Conservation (phyloP, 2,329 filamentous ascomycete genomes). For the Penicillium sp. region DNA sequence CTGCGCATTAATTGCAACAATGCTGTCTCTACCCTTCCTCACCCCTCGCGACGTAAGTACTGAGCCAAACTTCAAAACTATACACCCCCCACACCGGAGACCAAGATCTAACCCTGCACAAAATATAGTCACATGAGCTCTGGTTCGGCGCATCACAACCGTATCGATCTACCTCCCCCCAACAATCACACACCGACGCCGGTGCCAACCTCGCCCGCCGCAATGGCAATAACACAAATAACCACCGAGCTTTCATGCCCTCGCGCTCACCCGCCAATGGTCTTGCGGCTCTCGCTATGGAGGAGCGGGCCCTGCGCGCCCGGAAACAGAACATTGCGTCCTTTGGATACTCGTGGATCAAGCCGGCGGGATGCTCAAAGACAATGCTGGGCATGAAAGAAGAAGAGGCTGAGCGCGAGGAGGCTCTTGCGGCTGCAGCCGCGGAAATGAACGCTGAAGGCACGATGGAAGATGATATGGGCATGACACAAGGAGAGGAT, state of each 20-base stretch:
- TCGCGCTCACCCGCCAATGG: slow-evolving; percentile 58
- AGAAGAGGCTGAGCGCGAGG: slow-evolving; percentile 83
- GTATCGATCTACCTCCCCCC: slow-evolving; percentile 38
- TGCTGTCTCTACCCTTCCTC: slow-evolving; percentile 68
- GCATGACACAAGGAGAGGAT: slow-evolving; percentile 22
- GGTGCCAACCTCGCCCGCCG: slow-evolving; percentile 34
- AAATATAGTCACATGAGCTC: slow-evolving; percentile 64
- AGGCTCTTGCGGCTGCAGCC: slow-evolving; percentile 74
- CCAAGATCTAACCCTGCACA: slow-evolving; percentile 19
- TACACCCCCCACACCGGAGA: background rate
- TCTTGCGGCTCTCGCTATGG: slow-evolving; percentile 69
- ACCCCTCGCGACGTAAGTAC: slow-evolving; percentile 67
- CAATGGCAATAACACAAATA: slow-evolving; percentile 23
- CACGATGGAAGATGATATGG: slow-evolving; percentile 41
- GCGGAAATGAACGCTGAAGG: slow-evolving; percentile 62
- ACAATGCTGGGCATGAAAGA: slow-evolving; percentile 88
- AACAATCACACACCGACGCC: slow-evolving; percentile 21
- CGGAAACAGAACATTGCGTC: slow-evolving; percentile 81
- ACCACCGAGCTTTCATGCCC: slow-evolving; percentile 36
- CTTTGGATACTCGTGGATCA: slow-evolving; percentile 88
- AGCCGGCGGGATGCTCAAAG: slow-evolving; percentile 83
- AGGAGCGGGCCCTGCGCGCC: slow-evolving; percentile 74
- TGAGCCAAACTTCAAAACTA: background rate
- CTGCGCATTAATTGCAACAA: slow-evolving; percentile 6
- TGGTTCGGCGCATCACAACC: slow-evolving; percentile 70